Evolutionary conservation across 164 flowering plant genomes (phyloP), one percentile per base, ranked within the genome.

Genomic region (Chloranthus sessilifolius): DNA sequence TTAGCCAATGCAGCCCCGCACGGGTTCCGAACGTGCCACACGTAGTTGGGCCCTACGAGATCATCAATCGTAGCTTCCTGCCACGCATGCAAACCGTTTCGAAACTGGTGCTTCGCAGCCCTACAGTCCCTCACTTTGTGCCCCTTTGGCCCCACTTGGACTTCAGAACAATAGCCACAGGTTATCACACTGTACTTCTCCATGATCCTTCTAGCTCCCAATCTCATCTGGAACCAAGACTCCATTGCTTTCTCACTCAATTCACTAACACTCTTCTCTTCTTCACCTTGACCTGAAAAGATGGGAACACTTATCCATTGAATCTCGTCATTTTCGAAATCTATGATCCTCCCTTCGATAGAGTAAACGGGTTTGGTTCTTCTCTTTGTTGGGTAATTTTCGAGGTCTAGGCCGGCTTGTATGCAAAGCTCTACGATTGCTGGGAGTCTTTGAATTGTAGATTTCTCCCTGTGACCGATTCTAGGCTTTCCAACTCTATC

Each of bases 71-170:
- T 79, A 4, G 89, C 95, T 66, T 87, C 87, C 61, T 87, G 96
- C 96, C 70, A 66, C 23, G 70, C 71, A 34, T 88, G 96, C 68
- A 77, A 26, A 11, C 94, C 96, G 38, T 79, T 62, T 12, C 94
- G 81, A 30, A 78, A 68, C 75, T 82, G 90, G 63, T 87, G 95
- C 67, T 83, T 88, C 22, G 85, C 67, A 20, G 88, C 92, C 63
- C 71, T 81, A 68, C 98, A 91, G 73, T 73, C 74, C 61, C 96
- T 81, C 51, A 83, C 80, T 60, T 82, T 82, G 62, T 88, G 96
- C 37, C 96, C 96, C 65, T 80, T 88, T 1, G 88, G 94, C 45
- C 96, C 94, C 1, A 85, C 96, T 71, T 85, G 88, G 52, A 88
- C 80, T 73, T 85, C 94, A 20, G 78, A 72, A 61, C 96, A 88